Percentiles rank a stretch among this genome's conserved stretches.
phyloP scores from a whole-genome alignment of 2,329 filamentous ascomycete genomes.

The Colletotrichum spinosum region DNA sequence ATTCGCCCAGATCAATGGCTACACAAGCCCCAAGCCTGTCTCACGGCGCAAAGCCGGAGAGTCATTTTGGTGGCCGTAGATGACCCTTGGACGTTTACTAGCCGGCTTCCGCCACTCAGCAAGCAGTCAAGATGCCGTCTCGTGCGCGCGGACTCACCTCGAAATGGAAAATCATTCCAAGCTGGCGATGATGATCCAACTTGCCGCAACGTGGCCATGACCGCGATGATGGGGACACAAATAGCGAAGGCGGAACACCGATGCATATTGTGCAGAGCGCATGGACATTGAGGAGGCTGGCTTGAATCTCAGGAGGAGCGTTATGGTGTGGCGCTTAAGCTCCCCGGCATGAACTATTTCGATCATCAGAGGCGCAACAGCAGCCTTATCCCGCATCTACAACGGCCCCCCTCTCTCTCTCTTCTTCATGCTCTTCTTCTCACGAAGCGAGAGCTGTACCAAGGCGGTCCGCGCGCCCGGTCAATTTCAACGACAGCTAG shows the following conservation, averaged over 20 bases:
- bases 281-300: constrained; percentile 30
- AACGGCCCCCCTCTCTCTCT: too few species aligned
- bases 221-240: constrained; percentile 14
- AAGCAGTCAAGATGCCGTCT: neutral
- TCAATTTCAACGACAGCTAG: constrained; percentile 35
- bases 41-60: constrained; percentile 25
- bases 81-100: constrained; percentile 9
- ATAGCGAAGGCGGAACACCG: constrained; percentile 35
- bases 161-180: neutral
- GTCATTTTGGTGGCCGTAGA: constrained; percentile 18
- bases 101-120: constrained; percentile 10
- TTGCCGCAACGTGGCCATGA: neutral
- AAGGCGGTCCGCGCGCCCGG: constrained; percentile 32
- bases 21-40: constrained; percentile 18
- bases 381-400: neutral
- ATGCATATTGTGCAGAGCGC: constrained; percentile 30
- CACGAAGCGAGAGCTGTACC: neutral
- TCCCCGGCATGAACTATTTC: constrained; percentile 29
- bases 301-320: constrained; percentile 28
- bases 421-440: neutral
- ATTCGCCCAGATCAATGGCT: neutral
- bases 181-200: neutral
- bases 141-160: too few species aligned
- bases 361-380: constrained; percentile 21
- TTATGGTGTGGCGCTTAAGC: constrained; percentile 35